Base-by-base conservation (phyloP, 805 yeast genomes). In the Nakazawaea populi region DNA sequence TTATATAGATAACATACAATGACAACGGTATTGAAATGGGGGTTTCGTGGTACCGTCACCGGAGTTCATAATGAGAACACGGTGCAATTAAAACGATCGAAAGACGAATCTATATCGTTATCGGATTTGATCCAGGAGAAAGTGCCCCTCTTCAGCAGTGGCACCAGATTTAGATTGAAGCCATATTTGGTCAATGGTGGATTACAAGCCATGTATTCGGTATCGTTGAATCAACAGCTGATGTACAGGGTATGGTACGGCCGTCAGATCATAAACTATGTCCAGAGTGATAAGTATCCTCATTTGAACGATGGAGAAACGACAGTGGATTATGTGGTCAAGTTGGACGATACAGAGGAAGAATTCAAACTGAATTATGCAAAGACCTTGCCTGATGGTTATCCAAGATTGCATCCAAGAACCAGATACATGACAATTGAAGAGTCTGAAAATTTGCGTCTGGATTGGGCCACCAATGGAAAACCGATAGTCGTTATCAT, bases 351-450 rank as follows among this genome's bases (percentile, higher is more conserved):
- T 1, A 18, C 45, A 5, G 42, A 40, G 12, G 61, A 54, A 27
- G 58, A 60, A n/a, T 68, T 68, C 49, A 50, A 57, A 61, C 64
- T 57, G 55, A 66, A 49, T 40, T 63, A 46, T 65, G 50, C 48
- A 44, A 69, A 63, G 67, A 84, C 69, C 45, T 67, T 66, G 57
- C 81, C 71, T 66, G 82, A 71, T 56, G 76, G 67, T 46, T 76
- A 72, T 76, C 85, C 85, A 36, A 71, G 77, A 50, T 68, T 85
- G 47, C 89, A 86, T 39, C 87, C 89, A 29, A 71, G 90, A 56
- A 83, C 88, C 1, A 75, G 87, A 62, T 86, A 77, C 60, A 65
- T 82, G 53, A 70, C 77, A 29, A 74, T 75, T 1, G 62, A 64
- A 1, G 80, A 78, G 55, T 67, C 78, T 32, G 56, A 56, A 4